Percentiles rank a stretch among this genome's conserved stretches.
Conservation (phyloP, 2,329 filamentous ascomycete genomes). For the Neofusicoccum kwambonambiense region DNA sequence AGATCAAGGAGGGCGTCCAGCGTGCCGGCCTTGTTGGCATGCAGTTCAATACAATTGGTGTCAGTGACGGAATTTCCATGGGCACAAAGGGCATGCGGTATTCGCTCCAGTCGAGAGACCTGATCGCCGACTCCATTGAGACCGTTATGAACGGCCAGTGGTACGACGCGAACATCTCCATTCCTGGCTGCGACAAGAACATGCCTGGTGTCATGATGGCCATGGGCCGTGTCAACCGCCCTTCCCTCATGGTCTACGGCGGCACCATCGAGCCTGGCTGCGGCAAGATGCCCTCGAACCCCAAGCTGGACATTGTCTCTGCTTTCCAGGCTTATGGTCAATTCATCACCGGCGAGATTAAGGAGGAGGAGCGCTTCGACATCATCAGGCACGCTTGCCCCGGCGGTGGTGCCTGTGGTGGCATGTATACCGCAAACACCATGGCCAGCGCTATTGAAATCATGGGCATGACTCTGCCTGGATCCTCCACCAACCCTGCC, state of each 20-base stretch:
- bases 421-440: conserved; percentile 64
- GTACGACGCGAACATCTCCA: conserved; percentile 96
- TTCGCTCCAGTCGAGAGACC: conserved; percentile 88
- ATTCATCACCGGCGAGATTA: conserved; percentile 88
- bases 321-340: conserved; percentile 98
- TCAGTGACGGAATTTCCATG: conserved; percentile 98
- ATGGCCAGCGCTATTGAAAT: conserved; percentile 52
- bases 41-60: conserved; percentile 99
- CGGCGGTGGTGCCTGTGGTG: conserved; percentile 78
- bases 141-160: conserved; percentile 98
- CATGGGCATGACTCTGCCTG: conserved; percentile 52
- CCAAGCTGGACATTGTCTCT: conserved; percentile 87
- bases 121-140: conserved; percentile 98
- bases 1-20: conserved; percentile 70
- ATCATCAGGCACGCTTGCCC: conserved; percentile 92
- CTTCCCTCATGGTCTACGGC: conserved; percentile 96
- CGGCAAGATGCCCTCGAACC: conserved; percentile 61
- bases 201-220: conserved; percentile 72
- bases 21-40: conserved; percentile 82
- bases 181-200: conserved; percentile 99
- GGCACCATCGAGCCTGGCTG: conserved; percentile 92
- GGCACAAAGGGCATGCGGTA: conserved; percentile 96
- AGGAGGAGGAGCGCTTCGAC: conserved; percentile 86
- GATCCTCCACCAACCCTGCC: conserved; percentile 52
- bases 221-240: conserved; percentile 92